These are phyloP conservation scores for Claviceps humidiphila DNA, from an alignment of 2,329 filamentous ascomycete species.

Conservation along the genomic window DNA sequence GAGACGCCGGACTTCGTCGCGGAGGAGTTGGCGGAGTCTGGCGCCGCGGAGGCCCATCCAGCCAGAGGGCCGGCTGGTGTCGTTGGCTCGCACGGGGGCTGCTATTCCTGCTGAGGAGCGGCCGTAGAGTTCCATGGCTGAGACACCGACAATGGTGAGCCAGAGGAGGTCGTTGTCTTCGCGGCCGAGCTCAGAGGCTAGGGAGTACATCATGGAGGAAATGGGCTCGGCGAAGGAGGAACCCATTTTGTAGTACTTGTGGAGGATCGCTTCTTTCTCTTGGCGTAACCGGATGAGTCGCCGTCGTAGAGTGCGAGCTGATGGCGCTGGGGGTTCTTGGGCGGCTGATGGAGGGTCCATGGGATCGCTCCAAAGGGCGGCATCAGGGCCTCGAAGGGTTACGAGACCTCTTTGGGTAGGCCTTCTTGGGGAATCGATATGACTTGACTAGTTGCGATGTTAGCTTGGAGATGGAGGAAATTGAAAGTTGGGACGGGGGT, in stretches of 20 bases:
- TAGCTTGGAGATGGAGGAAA: background rate
- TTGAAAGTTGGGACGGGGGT: background rate
- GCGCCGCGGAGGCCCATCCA: conserved; percentile 76
- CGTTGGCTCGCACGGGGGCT: conserved; percentile 41
- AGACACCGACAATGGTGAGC: conserved; percentile 88
- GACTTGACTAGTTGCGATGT: conserved; percentile 35
- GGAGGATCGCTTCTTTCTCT: conserved; percentile 64
- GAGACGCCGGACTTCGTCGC: conserved; percentile 85
- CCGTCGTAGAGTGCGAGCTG: conserved; percentile 57
- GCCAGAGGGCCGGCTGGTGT: conserved; percentile 45
- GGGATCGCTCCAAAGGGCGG: conserved; percentile 34
- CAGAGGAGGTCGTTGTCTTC: conserved; percentile 95
- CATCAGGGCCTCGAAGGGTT: conserved; percentile 35
- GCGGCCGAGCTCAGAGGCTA: conserved; percentile 86
- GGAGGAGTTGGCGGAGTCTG: conserved; percentile 69
- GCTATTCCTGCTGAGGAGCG: conserved; percentile 71
- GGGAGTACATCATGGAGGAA: conserved; percentile 83
- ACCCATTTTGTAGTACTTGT: conserved; percentile 74
- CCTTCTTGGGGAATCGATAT: conserved; percentile 51
- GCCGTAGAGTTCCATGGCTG: conserved; percentile 85
- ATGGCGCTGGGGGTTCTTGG: conserved; percentile 48
- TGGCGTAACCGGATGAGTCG: conserved; percentile 61
- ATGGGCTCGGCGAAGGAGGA: conserved; percentile 91
- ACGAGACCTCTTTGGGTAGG: conserved; percentile 48
- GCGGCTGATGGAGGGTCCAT: conserved; percentile 44